A percentile compares a stretch with the other conserved stretches of the same genome.
phyloP scores from a whole-genome alignment of 176 grass and related monocot species.

The Phragmites australis region DNA sequence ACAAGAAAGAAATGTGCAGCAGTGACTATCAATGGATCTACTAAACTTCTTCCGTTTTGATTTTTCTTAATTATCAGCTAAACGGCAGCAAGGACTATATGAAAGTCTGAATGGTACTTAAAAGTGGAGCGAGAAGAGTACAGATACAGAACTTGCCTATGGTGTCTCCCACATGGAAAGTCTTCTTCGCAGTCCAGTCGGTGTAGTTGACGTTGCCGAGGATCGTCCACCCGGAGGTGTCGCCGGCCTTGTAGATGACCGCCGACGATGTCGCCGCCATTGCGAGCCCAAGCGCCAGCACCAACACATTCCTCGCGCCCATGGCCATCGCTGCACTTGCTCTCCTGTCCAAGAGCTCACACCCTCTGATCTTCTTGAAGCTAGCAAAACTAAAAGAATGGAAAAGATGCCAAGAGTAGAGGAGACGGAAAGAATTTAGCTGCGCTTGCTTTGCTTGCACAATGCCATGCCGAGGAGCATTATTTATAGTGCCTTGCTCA shows the following conservation, averaged over 20 bases:
- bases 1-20: background rate
- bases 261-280: constrained; percentile 51
- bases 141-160: constrained; percentile 49
- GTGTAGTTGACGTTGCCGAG: constrained; percentile 67
- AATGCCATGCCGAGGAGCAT: background rate
- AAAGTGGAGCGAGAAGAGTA: background rate
- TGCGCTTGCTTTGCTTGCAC: constrained; percentile 30
- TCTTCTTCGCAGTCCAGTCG: constrained; percentile 56
- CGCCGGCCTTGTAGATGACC: constrained; percentile 66
- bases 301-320: constrained; percentile 22
- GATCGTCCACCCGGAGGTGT: constrained; percentile 73
- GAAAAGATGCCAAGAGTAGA: constrained; percentile 41
- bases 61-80: background rate
- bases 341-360: constrained; percentile 1
- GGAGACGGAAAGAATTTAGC: constrained; percentile 45
- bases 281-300: constrained; percentile 44
- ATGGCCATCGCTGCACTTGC: constrained; percentile 8
- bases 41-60: background rate
- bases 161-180: constrained; percentile 54
- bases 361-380: constrained; percentile 13
- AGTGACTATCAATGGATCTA: background rate
- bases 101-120: background rate
- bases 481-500: constrained; percentile 33
- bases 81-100: background rate
- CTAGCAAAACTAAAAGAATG: background rate